phyloP scores from a whole-genome alignment of 257 asterid species.

The Solanum habrochaites region DNA sequence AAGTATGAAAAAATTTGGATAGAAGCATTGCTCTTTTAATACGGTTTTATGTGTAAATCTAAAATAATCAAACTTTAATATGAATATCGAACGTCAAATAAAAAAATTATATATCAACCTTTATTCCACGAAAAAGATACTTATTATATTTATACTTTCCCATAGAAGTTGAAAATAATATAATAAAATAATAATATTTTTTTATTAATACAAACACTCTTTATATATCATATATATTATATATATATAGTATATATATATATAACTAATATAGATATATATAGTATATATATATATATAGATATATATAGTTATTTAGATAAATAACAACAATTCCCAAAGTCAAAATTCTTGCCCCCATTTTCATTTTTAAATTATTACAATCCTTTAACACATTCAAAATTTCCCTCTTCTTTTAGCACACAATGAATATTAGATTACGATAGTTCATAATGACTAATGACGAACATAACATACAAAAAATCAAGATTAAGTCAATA shows the following conservation, averaged over 20 bases:
- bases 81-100: rapidly evolving
- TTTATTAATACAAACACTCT: not conserved
- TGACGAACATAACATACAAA: not conserved
- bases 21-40: no score
- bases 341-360: not conserved
- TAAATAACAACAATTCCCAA: not conserved
- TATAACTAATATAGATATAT: no score
- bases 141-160: not conserved
- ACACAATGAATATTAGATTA: not conserved
- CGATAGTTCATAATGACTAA: not conserved
- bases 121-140: not conserved
- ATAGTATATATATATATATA: no score
- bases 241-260: no score
- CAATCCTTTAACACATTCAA: not conserved
- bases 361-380: not conserved
- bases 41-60: rapidly evolving
- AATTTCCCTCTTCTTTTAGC: not conserved
- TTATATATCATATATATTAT: not conserved
- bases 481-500: not conserved
- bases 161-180: not conserved
- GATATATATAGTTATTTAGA: no score
- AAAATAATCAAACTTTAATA: no score
- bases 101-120: no score
- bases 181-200: no score
- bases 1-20: no score